phyloP scores from a whole-genome alignment of 495 filamentous ascomycete genomes.

The Alectoria sarmentosa region DNA sequence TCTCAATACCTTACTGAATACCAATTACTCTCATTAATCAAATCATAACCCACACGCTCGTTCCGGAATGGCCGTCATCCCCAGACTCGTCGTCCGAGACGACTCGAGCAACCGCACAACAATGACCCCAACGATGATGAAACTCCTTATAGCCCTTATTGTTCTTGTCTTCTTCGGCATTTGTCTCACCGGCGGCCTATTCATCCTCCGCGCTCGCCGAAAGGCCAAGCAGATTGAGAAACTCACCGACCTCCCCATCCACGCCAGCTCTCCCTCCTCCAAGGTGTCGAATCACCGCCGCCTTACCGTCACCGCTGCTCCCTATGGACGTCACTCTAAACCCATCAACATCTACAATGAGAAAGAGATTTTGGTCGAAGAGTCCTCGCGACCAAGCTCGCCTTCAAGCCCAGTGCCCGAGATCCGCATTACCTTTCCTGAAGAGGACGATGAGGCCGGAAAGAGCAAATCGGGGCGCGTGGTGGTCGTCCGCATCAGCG shows the following conservation, averaged over 20 bases:
- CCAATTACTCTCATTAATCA: conserved; percentile 8
- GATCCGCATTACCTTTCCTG: conserved; percentile 97
- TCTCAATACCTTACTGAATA: conserved; percentile 1
- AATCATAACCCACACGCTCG: background rate
- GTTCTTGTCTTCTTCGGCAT: conserved; percentile 65
- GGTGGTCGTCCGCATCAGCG: conserved; percentile 88
- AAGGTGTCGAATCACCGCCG: conserved; percentile 51
- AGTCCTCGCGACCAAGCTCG: conserved; percentile 64
- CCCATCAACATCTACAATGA: conserved; percentile 70
- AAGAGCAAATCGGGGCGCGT: conserved; percentile 78
- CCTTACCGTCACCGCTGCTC: conserved; percentile 53
- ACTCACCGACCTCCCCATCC: conserved; percentile 50
- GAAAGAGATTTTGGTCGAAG: conserved; percentile 60
- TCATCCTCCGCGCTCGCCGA: conserved; percentile 63
- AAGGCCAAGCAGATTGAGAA: conserved; percentile 35
- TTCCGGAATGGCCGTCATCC: conserved; percentile 17
- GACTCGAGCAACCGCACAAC: conserved; percentile 36
- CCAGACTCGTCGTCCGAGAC: conserved; percentile 45
- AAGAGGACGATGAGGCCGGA: conserved; percentile 85
- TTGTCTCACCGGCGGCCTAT: conserved; percentile 36
- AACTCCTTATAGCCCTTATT: conserved; percentile 72
- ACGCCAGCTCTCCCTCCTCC: conserved; percentile 47
- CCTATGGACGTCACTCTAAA: conserved; percentile 47
- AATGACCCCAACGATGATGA: conserved; percentile 52
- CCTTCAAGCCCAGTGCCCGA: conserved; percentile 85